Evolutionary conservation across 2,329 filamentous ascomycete species (phyloP).

Genomic region (Trichoderma guizhouense): DNA sequence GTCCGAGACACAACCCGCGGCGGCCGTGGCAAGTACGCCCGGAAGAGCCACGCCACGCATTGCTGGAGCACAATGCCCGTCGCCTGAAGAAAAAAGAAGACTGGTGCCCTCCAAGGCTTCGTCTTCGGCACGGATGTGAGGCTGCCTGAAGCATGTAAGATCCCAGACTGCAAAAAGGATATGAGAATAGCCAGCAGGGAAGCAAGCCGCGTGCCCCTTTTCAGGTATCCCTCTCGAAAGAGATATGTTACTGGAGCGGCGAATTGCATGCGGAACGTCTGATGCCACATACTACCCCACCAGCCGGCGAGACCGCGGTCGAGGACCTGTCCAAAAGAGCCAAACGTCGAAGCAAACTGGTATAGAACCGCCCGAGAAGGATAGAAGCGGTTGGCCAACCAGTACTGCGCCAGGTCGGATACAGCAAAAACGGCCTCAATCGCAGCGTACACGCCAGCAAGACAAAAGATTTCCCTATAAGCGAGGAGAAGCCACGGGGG

Average conservation of each 20-base stretch:
- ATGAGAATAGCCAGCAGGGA: conserved; percentile 32
- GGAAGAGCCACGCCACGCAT: conserved; percentile 34
- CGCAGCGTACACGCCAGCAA: conserved; percentile 55
- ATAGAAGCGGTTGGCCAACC: conserved; percentile 48
- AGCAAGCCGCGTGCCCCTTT: conserved; percentile 27
- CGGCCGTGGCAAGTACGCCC: conserved; percentile 31
- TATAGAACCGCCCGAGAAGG: conserved; percentile 50
- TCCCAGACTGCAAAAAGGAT: conserved; percentile 61
- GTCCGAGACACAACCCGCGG: conserved; percentile 47
- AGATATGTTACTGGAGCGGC: conserved; percentile 55
- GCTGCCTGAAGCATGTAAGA: conserved; percentile 70
- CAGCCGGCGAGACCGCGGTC: conserved; percentile 73
- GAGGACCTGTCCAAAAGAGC: conserved; percentile 52
- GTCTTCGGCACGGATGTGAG: conserved; percentile 57
- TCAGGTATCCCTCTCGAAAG: conserved; percentile 38
- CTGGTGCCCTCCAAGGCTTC: conserved; percentile 49
- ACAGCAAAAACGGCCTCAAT: conserved; percentile 60
- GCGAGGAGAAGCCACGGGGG: conserved; percentile 46
- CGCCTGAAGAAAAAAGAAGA: conserved; percentile 72
- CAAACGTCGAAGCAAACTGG: conserved; percentile 54
- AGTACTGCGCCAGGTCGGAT: conserved; percentile 55
- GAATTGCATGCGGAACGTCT: conserved; percentile 76
- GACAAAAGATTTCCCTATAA: conserved; percentile 55
- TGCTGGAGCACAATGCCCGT: conserved; percentile 63
- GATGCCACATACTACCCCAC: conserved; percentile 90